A percentile compares a stretch with the other conserved stretches of the same genome.
phyloP scores from a whole-genome alignment of 495 filamentous ascomycete species.

The Penicillium psychrofluorescens region DNA sequence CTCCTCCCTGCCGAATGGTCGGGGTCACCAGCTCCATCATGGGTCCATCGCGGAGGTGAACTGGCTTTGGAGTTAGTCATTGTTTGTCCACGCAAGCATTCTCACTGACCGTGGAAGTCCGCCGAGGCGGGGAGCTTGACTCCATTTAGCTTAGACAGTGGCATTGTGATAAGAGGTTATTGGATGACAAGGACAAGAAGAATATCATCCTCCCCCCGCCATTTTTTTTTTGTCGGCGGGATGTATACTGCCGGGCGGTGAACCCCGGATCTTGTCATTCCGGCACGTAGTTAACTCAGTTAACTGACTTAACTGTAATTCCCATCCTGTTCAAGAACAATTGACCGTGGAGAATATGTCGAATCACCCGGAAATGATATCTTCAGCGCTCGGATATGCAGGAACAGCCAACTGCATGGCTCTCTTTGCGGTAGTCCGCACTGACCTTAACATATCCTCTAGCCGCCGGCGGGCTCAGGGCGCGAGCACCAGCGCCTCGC shows the following conservation, averaged over 20 bases:
- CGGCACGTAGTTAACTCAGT: no score
- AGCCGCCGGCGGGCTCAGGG: slow-evolving; percentile 8
- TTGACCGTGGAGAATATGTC: not conserved
- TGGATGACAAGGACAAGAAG: no score
- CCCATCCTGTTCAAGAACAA: no score
- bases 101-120: slow-evolving; percentile 53
- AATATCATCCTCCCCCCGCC: not conserved
- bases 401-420: not conserved
- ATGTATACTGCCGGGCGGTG: slow-evolving; percentile 11
- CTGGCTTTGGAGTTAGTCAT: slow-evolving; percentile 13
- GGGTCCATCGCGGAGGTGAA: slow-evolving; percentile 68
- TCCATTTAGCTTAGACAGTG: slow-evolving; percentile 33
- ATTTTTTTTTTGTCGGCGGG: slow-evolving; percentile 1
- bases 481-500: slow-evolving; percentile 14
- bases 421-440: no score
- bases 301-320: no score
- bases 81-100: slow-evolving; percentile 10
- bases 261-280: no score
- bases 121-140: slow-evolving; percentile 64
- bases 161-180: slow-evolving; percentile 14
- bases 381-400: not conserved
- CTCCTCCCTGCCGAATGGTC: slow-evolving; percentile 62
- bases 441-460: not conserved
- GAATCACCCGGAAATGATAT: no score
- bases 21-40: slow-evolving; percentile 82